phyloP scores from a whole-genome alignment of 73 alveolate genomes.

The Stentor coeruleus region DNA sequence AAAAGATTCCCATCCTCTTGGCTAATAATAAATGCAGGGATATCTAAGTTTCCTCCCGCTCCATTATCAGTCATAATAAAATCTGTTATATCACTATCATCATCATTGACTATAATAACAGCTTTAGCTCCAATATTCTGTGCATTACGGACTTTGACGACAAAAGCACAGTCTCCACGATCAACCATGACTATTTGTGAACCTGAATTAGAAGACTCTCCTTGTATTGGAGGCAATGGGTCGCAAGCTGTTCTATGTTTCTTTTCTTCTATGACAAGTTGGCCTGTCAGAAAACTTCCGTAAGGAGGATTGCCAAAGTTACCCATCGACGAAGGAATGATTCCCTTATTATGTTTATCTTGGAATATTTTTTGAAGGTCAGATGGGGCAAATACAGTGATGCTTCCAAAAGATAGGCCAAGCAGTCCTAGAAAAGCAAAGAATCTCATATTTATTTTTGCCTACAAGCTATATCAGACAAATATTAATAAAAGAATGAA shows the following conservation, averaged over 20 bases:
- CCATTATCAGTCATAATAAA: constrained; percentile 54
- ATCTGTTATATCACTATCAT: constrained; percentile 41
- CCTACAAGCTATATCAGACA: too few relatives aligned
- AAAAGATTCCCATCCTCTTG: constrained; percentile 52
- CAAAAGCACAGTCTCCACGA: constrained; percentile 67
- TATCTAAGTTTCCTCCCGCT: constrained; percentile 25
- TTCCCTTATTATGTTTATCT: neutral
- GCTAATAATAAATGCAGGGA: constrained; percentile 62
- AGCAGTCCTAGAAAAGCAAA: too few relatives aligned
- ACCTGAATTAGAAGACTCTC: neutral
- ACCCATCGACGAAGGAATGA: constrained; percentile 24
- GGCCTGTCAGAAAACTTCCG: constrained; percentile 9
- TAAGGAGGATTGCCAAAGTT: constrained; percentile 32
- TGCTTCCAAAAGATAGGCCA: too few relatives aligned
- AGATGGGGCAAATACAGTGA: neutral
- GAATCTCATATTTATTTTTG: too few relatives aligned
- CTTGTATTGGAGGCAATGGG: neutral
- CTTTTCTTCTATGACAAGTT: neutral
- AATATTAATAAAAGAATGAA: too few relatives aligned
- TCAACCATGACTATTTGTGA: constrained; percentile 33
- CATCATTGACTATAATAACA: constrained; percentile 53
- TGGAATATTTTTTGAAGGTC: neutral
- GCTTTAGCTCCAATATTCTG: constrained; percentile 67
- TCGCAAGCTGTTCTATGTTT: neutral
- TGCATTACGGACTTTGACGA: constrained; percentile 64